Evolutionary conservation across 2,329 filamentous ascomycete genomes (phyloP), one percentile per base, ranked within the genome.

Genomic region (Botryotinia globosa): DNA sequence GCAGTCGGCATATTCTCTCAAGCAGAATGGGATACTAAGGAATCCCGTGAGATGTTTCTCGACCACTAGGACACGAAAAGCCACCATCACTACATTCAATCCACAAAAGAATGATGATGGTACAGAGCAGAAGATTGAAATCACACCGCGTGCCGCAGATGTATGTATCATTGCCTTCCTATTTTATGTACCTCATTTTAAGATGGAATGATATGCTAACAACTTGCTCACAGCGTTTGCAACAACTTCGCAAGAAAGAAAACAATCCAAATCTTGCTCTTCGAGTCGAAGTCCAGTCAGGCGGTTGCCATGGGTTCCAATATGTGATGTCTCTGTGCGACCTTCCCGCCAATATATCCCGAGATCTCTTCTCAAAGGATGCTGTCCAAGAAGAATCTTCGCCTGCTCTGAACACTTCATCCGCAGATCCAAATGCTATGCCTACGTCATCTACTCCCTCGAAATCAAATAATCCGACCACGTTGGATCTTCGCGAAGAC

Each of bases 261-360:
- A 79, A 81, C 29, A 97, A 97, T 81, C 93, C 93, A 3, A 86
- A 92, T 79, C 88, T 97, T 45, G 93, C 94, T 37, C 87, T 99
- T n/a, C 92, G 95, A 69, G 92, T 99, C 76, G 91, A 92, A 74
- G 94, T 99, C 73, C 94, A 97, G 80, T 94, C 92, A 72, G 96
- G 96, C 75, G 96, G 96, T 72, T 99, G 96, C 82, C 96, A 99
- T 83, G 96, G 96, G 67, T 99, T 99, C 82, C 96, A 99, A 81
- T 99, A 99, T 81, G 85, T 97, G 64, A 97, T 99, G 93, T 93
- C 91, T 25, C 87, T 98, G 6, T 91, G 93, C 3, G 89, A 88
- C 0, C 83, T 91, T 1, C 89, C 89, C 0, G 56, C 76, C 5
- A 71, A 76, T 0, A 78, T 81, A 7, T 59, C 70, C 44, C 70